Conservation (phyloP, 345 rosid species). For the Aegle marmelos region DNA sequence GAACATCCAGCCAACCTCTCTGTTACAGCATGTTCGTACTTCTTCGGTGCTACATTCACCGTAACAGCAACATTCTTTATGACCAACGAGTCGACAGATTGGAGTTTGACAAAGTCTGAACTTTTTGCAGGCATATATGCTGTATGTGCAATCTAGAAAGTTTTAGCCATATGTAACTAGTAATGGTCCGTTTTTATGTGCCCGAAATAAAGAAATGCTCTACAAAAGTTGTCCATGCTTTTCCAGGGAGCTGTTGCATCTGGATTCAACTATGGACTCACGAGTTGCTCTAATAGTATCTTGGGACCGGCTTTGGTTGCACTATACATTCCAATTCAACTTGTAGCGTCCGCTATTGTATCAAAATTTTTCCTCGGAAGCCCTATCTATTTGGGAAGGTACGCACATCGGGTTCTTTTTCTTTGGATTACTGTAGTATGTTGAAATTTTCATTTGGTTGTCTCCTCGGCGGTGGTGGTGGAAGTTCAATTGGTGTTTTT, state of each 20-base stretch:
- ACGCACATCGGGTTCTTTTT: not conserved
- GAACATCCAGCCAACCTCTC: constrained; percentile 87
- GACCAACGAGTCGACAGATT: constrained; percentile 67
- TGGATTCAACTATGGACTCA: not conserved
- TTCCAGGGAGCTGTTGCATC: constrained; percentile 82
- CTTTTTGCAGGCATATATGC: constrained; percentile 80
- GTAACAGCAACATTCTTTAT: constrained; percentile 56
- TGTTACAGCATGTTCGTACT: constrained; percentile 77
- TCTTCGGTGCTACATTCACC: constrained; percentile 75
- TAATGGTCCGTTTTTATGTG: not conserved
- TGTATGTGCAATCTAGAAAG: constrained; percentile 44
- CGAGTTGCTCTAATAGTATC: no score
- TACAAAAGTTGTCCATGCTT: constrained; percentile 5
- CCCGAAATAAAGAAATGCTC: not conserved
- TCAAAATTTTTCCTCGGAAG: constrained; percentile 91
- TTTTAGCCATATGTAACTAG: not conserved
- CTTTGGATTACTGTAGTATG: no score
- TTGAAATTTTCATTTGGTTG: no score
- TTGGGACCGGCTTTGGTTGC: not conserved
- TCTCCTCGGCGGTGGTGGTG: no score
- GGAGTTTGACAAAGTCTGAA: constrained; percentile 82
- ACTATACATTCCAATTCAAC: constrained; percentile 20
- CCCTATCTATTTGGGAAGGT: constrained; percentile 88
- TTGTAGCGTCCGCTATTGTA: constrained; percentile 51
- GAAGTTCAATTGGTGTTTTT: constrained; percentile 8